A percentile compares a stretch with the other conserved stretches of the same genome.
These are phyloP conservation scores for Pharus latifolius DNA, from an alignment of 176 grass and related monocot genomes.

Conservation along the genomic window DNA sequence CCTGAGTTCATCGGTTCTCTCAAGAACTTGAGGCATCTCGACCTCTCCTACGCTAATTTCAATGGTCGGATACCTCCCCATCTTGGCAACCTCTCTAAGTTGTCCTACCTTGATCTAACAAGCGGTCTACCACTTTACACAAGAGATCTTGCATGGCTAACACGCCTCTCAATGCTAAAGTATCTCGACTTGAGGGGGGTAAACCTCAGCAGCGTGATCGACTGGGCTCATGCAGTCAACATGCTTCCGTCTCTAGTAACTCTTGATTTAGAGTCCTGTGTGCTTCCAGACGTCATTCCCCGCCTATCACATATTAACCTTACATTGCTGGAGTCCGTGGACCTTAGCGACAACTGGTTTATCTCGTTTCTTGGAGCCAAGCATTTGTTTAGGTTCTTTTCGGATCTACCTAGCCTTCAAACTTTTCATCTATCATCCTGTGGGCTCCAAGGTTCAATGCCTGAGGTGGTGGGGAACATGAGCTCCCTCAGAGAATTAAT, in stretches of 20 bases:
- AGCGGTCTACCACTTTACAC: not conserved
- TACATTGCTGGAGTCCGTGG: not conserved
- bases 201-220: not conserved
- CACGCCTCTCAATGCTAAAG: not conserved
- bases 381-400: not conserved
- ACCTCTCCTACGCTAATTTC: not conserved
- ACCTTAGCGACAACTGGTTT: constrained; percentile 1
- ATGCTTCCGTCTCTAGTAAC: not conserved
- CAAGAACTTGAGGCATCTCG: not conserved
- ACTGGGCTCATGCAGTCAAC: constrained; percentile 19
- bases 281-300: not conserved
- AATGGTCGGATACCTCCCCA: not conserved
- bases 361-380: not conserved
- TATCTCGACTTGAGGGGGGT: not conserved
- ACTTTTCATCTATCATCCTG: not conserved
- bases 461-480: not conserved
- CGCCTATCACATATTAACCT: constrained; percentile 1
- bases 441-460: not conserved
- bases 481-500: not conserved
- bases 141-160: constrained; percentile 4
- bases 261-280: not conserved
- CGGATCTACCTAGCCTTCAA: not conserved
- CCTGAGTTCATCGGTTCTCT: not conserved
- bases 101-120: constrained; percentile 14
- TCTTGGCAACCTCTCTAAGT: constrained; percentile 25